A percentile compares a stretch with the other conserved stretches of the same genome.
Evolutionary conservation across 345 rosid species (phyloP).

Genomic region (Erucastrum elatum): DNA sequence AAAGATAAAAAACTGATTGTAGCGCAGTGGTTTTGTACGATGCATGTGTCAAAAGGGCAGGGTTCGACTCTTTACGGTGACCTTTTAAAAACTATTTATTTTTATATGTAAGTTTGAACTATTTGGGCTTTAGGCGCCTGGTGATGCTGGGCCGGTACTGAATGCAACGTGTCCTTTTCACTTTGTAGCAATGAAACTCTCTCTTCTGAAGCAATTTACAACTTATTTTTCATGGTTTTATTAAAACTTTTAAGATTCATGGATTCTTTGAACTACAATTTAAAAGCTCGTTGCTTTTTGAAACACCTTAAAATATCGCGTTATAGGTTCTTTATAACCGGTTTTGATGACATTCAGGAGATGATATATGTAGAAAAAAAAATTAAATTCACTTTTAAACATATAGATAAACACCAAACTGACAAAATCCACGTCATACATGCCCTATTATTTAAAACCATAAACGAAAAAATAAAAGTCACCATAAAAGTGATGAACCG

Average conservation of each 20-base stretch:
- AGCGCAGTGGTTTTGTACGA: too few relatives aligned
- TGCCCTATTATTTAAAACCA: neutral
- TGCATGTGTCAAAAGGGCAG: too few relatives aligned
- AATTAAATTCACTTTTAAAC: neutral
- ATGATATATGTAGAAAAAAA: neutral
- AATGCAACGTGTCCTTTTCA: neutral
- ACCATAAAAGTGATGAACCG: too few relatives aligned
- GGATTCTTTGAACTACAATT: neutral
- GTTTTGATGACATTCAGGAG: neutral
- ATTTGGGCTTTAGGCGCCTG: too few relatives aligned
- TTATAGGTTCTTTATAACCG: neutral
- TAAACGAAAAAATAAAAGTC: neutral
- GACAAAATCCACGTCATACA: constrained; percentile 2
- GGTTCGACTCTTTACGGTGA: too few relatives aligned
- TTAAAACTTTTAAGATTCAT: neutral
- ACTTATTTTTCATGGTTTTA: neutral
- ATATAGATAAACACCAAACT: constrained; percentile 2
- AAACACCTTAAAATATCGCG: neutral
- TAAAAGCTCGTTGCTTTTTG: neutral
- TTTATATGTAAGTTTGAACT: too few relatives aligned
- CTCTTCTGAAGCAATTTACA: neutral
- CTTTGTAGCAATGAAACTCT: neutral
- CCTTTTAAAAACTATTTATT: too few relatives aligned
- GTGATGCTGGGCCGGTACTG: too few relatives aligned
- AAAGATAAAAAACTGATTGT: too few relatives aligned